Base-by-base conservation (phyloP, 805 yeast species). In the Hanseniaspora lindneri region DNA sequence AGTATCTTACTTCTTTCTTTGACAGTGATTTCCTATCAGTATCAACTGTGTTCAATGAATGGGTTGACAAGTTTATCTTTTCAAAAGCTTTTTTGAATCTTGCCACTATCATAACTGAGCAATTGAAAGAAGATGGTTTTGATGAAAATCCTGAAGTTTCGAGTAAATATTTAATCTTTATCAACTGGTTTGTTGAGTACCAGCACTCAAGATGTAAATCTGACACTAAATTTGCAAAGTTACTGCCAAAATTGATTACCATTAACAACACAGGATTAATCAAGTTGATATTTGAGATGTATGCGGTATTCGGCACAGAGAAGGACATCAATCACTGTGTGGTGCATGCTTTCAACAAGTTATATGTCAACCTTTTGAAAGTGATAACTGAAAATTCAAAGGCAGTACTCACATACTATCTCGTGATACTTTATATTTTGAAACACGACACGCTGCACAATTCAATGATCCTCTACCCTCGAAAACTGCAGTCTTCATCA, bases 131-230 rank as follows among this genome's bases (percentile, higher is more conserved):
- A 14, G 33, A 41, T 29, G 36, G 29, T n/a, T 20, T 41, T 3
- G 34, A 41, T 11, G 43, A 37, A 5, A 40, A 23, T 30, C 4
- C 13, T 7, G 42, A 37, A 5, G 10, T 44, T n/a, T 32, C 43
- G 6, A 17, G 35, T 23, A 76, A 76, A 39, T 87, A 73, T 58
- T 72, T 83, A 36, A 68, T 74, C 51, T 66, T 83, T 5, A 65
- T 74, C 5, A 70, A 84, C 1, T 89, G 96, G 96, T 80, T 86
- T 55, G 66, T 86, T 41, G 72, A 72, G 29, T 85, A 76, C 51
- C 85, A 82, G 55, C 66, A 81, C 19, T 63, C 57, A 6, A 56
- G 66, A 51, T 59, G 66, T 34, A 53, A 54, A 21, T 37, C 56
- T 19, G 52, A 61, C 24, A 25, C 17, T 1, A 46, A 46, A 16